Conservation (phyloP, 768 basidiomycete species). For the Neoboletus subvelutipes region DNA sequence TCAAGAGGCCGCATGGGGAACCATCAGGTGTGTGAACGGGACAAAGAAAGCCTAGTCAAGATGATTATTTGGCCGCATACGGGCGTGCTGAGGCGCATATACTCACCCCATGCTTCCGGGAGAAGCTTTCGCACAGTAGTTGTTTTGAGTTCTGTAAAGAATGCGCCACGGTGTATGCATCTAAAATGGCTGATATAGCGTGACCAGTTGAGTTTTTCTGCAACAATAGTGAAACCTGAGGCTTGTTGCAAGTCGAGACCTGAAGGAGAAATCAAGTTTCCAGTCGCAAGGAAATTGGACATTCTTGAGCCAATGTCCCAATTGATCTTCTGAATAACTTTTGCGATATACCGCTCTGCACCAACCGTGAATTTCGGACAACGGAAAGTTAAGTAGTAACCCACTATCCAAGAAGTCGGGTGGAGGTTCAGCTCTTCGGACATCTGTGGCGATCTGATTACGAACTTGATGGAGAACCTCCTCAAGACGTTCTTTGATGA, state of each 20-base stretch:
- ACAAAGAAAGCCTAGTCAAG: slow-evolving; percentile 80
- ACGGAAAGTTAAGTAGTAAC: slow-evolving; percentile 28
- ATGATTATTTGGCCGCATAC: slow-evolving; percentile 9
- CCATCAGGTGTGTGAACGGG: slow-evolving; percentile 99
- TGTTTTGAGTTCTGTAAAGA: slow-evolving; percentile 98
- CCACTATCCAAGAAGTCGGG: slow-evolving; percentile 88
- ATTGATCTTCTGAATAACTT: slow-evolving; percentile 72
- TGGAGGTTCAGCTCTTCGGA: slow-evolving; percentile 67
- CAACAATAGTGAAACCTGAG: slow-evolving; percentile 98
- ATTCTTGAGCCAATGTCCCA: slow-evolving; percentile 91
- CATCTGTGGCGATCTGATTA: slow-evolving; percentile 66
- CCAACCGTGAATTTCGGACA: slow-evolving; percentile 4
- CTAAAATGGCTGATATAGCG: slow-evolving; percentile 98
- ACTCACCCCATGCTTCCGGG: slow-evolving; percentile 95
- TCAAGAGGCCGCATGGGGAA: slow-evolving; percentile 94
- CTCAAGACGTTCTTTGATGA: slow-evolving; percentile 95
- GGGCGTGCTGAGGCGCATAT: background rate
- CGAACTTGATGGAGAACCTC: slow-evolving; percentile 79
- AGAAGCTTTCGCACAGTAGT: slow-evolving; percentile 95
- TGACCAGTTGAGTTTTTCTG: slow-evolving; percentile 98
- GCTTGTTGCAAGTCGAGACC: slow-evolving; percentile 97
- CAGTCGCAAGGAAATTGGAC: slow-evolving; percentile 95
- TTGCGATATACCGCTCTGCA: slow-evolving; percentile 77
- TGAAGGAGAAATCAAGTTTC: slow-evolving; percentile 90
- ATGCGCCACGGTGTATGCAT: slow-evolving; percentile 97